Base-by-base conservation (phyloP, 1,284 basidiomycete genomes). In the Marasmius tenuissimus region DNA sequence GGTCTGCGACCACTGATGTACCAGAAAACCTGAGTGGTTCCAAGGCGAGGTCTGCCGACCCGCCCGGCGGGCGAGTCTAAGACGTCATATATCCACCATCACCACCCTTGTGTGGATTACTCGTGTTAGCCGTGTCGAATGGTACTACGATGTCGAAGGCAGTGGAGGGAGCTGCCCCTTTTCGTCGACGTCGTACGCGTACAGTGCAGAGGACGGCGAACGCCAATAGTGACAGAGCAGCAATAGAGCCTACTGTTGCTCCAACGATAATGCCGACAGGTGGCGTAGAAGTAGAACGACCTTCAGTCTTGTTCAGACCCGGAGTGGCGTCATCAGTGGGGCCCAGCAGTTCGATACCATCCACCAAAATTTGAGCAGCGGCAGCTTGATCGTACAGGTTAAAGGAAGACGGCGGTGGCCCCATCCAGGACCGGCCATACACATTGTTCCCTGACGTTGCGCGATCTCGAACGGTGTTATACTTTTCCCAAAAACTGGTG, bases 191-290 rank as follows among this genome's bases (percentile, higher is more conserved):
- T n/a, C n/a, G 40, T 10, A 42, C n/a, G 40, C 11, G n/a, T 42
- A n/a, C n/a, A n/a, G n/a, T 42, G 40, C 40, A 42, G 40, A 42
- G n/a, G 10, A n/a, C n/a, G 40, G 40, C 11, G 40, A 42, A 42
- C n/a, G 11, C n/a, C 11, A 10, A n/a, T 10, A n/a, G n/a, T 10
- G 40, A 42, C 11, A 10, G 40, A n/a, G 40, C n/a, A 42, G 11
- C n/a, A n/a, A n/a, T 42, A n/a, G 10, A 10, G 10, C 40, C 40
- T 10, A 10, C n/a, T 10, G 40, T 42, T n/a, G n/a, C n/a, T n/a
- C n/a, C 89, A 77, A 98, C 98, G 96, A 99, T 98, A 76, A 93
- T 97, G 75, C 95, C 92, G 79, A 95, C 98, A 61, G 98, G 80
- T 63, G 87, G 87, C 75, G 96, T 95, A 75, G 98, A 98, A 48